Percentiles rank a stretch among this genome's conserved stretches.
These are phyloP conservation scores for Venturia carpophila DNA, from an alignment of 2,329 filamentous ascomycete species.

Conservation along the genomic window DNA sequence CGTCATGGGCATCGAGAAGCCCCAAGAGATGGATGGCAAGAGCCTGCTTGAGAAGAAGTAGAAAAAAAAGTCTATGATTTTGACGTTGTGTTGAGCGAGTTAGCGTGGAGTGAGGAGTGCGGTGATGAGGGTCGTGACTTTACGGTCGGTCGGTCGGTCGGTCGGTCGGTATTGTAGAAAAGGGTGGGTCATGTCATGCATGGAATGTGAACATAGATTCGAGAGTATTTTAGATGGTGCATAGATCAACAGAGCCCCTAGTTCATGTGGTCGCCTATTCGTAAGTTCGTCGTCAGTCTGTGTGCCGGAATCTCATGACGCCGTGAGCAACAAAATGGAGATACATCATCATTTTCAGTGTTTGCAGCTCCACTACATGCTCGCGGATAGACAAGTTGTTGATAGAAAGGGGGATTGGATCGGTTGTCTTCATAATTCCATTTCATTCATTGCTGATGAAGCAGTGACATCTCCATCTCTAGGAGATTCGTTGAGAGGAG, in stretches of 20 bases:
- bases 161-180: background rate
- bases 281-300: too few species aligned
- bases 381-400: too few species aligned
- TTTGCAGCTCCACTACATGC: background rate
- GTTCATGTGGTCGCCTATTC: too few species aligned
- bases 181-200: background rate
- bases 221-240: background rate
- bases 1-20: constrained; percentile 83
- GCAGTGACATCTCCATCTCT: constrained; percentile 1
- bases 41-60: constrained; percentile 65
- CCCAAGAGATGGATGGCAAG: constrained; percentile 82
- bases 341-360: background rate
- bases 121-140: background rate
- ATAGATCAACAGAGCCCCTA: background rate
- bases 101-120: background rate
- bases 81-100: background rate
- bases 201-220: background rate
- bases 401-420: too few species aligned
- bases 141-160: background rate
- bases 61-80: too few species aligned
- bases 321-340: background rate
- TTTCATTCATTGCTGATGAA: constrained; percentile 6
- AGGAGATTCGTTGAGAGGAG: constrained; percentile 3
- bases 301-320: too few species aligned
- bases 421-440: background rate